These are phyloP conservation scores for Rhytidiadelphus loreus DNA, from an alignment of 225 moss, liverwort and hornwort genomes.

Conservation along the genomic window DNA sequence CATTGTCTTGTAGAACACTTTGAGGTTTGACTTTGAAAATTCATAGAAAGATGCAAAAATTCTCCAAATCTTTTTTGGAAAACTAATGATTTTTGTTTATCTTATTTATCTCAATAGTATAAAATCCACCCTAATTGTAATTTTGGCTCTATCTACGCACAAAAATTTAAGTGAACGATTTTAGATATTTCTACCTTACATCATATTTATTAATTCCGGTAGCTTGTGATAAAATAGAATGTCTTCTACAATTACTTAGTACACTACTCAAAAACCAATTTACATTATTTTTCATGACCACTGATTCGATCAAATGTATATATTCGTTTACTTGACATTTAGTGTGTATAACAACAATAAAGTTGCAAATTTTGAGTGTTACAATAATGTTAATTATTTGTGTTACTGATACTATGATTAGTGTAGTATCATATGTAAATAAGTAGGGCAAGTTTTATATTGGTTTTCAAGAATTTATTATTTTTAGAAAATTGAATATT, in stretches of 20 bases:
- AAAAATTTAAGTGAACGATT: accelerated
- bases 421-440: neutral
- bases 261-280: too few species aligned
- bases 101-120: too few species aligned
- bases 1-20: neutral
- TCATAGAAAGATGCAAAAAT: neutral
- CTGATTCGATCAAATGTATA: too few species aligned
- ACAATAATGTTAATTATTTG: too few species aligned
- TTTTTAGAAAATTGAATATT: neutral
- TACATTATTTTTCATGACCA: too few species aligned
- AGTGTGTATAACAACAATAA: too few species aligned
- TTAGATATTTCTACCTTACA: neutral
- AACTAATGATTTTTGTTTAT: neutral
- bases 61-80: neutral
- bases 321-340: too few species aligned
- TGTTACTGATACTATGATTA: neutral
- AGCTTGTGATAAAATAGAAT: too few species aligned
- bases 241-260: too few species aligned
- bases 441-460: neutral
- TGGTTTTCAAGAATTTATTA: neutral
- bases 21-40: neutral
- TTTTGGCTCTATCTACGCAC: neutral
- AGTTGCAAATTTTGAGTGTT: too few species aligned
- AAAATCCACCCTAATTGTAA: neutral
- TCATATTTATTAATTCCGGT: too few species aligned